Conservation (phyloP, 441 rosid species). For the Brassica balearica region DNA sequence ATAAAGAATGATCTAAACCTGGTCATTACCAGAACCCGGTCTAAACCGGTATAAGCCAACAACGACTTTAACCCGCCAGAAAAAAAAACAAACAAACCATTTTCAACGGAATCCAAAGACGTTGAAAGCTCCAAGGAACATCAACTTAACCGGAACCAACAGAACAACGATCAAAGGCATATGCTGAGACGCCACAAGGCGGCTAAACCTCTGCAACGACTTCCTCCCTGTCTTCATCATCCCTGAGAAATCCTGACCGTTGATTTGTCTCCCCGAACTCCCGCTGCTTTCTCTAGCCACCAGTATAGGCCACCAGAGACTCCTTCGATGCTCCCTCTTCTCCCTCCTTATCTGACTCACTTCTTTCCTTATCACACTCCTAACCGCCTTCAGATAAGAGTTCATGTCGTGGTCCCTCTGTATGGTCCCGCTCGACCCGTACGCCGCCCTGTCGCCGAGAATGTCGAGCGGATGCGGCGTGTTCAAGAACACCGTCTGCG, state of each 20-base stretch:
- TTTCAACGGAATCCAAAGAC: conserved; percentile 51
- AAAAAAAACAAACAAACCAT: neutral
- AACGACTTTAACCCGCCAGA: conserved; percentile 28
- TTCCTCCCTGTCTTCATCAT: conserved; percentile 67
- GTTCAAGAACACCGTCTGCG: conserved; percentile 71
- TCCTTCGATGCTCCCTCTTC: conserved; percentile 62
- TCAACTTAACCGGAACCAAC: conserved; percentile 66
- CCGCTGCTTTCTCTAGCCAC: conserved; percentile 41
- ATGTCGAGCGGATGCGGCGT: conserved; percentile 97
- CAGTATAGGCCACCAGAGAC: conserved; percentile 81
- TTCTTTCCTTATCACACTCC: conserved; percentile 74
- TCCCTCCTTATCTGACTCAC: conserved; percentile 66
- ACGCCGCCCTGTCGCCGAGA: conserved; percentile 81
- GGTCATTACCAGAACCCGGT: conserved; percentile 26
- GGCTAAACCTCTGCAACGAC: conserved; percentile 68
- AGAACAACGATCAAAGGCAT: conserved; percentile 80
- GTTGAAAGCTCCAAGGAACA: conserved; percentile 64
- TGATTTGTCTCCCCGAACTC: conserved; percentile 26
- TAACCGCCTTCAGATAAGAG: conserved; percentile 71
- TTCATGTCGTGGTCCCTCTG: conserved; percentile 90
- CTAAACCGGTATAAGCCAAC: conserved; percentile 22
- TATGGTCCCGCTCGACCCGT: conserved; percentile 85
- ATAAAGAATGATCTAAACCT: conserved; percentile 69
- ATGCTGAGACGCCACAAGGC: conserved; percentile 80
- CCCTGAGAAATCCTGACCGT: conserved; percentile 61